Conservation (phyloP, 805 yeast species). For the Saccharomycopsis microspora region DNA sequence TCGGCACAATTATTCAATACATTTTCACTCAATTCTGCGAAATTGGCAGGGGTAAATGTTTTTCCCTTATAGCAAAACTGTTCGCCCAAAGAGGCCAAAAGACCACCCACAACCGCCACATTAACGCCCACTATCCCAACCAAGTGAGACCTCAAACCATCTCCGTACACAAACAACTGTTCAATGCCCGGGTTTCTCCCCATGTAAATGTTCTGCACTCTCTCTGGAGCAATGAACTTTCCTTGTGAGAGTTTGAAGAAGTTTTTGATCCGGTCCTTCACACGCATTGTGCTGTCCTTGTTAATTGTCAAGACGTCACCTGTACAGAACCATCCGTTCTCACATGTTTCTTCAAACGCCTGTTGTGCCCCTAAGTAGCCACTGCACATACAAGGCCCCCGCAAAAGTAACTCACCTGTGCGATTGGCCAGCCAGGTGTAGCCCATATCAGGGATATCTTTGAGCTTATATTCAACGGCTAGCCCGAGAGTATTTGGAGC, state of each 20-base stretch:
- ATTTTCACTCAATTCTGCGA: background rate
- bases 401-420: slow-evolving; percentile 43
- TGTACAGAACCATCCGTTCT: slow-evolving; percentile 54
- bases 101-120: slow-evolving; percentile 18
- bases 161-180: slow-evolving; percentile 56
- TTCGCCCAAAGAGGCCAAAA: background rate
- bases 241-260: slow-evolving; percentile 62
- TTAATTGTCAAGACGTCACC: slow-evolving; percentile 55
- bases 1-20: background rate
- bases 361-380: slow-evolving; percentile 26
- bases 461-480: slow-evolving; percentile 39
- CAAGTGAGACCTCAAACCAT: slow-evolving; percentile 41
- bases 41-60: background rate
- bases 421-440: slow-evolving; percentile 25
- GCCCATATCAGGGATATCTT: slow-evolving; percentile 40
- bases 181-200: slow-evolving; percentile 37
- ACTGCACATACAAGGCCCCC: slow-evolving; percentile 44
- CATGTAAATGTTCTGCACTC: slow-evolving; percentile 53
- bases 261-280: slow-evolving; percentile 69
- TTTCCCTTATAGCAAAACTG: background rate
- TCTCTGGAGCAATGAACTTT: slow-evolving; percentile 67
- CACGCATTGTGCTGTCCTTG: slow-evolving; percentile 39
- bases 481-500: slow-evolving; percentile 34
- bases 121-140: slow-evolving; percentile 58
- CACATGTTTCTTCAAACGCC: slow-evolving; percentile 5